Conservation (phyloP, 352 stramenopile genomes). For the Globisporangium emineosum region DNA sequence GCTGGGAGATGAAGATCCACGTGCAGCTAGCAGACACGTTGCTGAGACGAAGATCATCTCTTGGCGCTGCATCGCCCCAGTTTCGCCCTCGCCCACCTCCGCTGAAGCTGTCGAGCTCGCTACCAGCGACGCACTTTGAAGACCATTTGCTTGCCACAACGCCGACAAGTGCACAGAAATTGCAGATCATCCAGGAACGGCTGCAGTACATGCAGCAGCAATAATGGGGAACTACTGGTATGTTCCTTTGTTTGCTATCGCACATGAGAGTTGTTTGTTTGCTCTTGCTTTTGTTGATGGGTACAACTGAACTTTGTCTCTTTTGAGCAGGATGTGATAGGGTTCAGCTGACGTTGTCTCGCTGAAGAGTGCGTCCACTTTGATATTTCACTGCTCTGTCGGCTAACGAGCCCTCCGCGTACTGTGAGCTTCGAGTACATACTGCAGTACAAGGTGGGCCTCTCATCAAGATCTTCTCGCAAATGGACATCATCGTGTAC, state of each 20-base stretch:
- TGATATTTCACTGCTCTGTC: too few species aligned
- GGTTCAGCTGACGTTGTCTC: too few species aligned
- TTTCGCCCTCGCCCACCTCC: slow-evolving; percentile 18
- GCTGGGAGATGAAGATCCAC: slow-evolving; percentile 67
- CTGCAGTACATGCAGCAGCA: slow-evolving; percentile 48
- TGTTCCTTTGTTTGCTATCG: neutral
- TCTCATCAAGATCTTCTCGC: too few species aligned
- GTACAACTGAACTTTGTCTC: too few species aligned
- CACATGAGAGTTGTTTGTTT: neutral
- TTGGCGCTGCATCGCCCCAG: slow-evolving; percentile 1
- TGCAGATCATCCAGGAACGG: slow-evolving; percentile 65
- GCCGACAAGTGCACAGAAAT: slow-evolving; percentile 24
- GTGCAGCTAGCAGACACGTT: slow-evolving; percentile 29
- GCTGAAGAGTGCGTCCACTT: too few species aligned
- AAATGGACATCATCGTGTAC: too few species aligned
- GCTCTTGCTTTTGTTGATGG: too few species aligned
- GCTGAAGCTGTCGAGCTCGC: neutral
- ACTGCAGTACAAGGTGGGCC: too few species aligned
- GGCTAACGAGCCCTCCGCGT: too few species aligned
- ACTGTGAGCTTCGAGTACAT: too few species aligned
- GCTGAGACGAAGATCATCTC: neutral
- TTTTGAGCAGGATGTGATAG: too few species aligned
- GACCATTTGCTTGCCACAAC: slow-evolving; percentile 22
- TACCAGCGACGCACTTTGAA: slow-evolving; percentile 1
- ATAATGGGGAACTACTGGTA: neutral